These are phyloP conservation scores for Uromyces viciae-fabae DNA, from an alignment of 1,284 basidiomycete species.

Conservation along the genomic window DNA sequence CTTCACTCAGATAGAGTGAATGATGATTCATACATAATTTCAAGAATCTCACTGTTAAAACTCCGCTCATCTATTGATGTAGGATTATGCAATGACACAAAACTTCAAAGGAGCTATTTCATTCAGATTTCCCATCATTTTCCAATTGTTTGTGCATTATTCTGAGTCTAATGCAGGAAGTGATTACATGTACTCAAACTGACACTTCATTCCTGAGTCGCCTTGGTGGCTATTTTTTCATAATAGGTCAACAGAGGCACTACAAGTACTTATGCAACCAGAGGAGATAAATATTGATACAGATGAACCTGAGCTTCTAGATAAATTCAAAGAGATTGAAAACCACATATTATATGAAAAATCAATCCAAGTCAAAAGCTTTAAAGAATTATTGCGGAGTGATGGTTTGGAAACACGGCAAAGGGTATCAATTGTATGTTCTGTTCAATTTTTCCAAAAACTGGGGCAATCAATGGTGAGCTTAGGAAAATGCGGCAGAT, in stretches of 20 bases:
- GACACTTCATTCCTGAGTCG: conserved; percentile 50
- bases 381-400: conserved; percentile 51
- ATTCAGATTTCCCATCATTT: conserved; percentile 46
- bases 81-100: conserved; percentile 52
- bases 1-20: neutral
- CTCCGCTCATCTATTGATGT: too few relatives aligned
- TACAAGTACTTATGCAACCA: conserved; percentile 50
- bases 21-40: neutral
- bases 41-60: too few relatives aligned
- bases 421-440: conserved; percentile 54
- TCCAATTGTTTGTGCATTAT: conserved; percentile 47
- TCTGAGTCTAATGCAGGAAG: neutral
- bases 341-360: conserved; percentile 51
- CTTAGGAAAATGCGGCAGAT: too few relatives aligned
- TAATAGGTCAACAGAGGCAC: conserved; percentile 49
- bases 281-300: conserved; percentile 46
- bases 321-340: conserved; percentile 50
- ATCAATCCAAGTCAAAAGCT: conserved; percentile 49
- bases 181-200: neutral
- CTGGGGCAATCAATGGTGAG: conserved; percentile 53
- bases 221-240: conserved; percentile 53
- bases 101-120: conserved; percentile 32
- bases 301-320: conserved; percentile 48
- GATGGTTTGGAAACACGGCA: conserved; percentile 52
- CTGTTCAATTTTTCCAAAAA: conserved; percentile 55